These are phyloP conservation scores for Umbelopsis vinacea DNA, from an alignment of 192 early-diverging fungal genomes.

Conservation along the genomic window DNA sequence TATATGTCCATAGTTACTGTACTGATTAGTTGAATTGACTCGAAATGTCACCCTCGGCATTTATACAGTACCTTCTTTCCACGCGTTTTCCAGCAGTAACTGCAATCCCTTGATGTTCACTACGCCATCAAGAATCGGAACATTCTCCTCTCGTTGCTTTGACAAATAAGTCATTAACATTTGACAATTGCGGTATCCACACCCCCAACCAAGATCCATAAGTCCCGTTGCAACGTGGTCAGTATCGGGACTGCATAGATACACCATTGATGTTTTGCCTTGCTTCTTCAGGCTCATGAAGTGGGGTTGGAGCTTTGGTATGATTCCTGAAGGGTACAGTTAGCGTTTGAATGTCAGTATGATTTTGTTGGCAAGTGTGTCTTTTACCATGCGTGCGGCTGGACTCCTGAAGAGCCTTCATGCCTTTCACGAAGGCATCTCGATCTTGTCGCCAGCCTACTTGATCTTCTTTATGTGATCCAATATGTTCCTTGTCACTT, in stretches of 20 bases:
- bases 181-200: slow-evolving; percentile 74
- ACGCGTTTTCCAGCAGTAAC: slow-evolving; percentile 56
- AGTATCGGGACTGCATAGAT: slow-evolving; percentile 32
- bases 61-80: slow-evolving; percentile 49
- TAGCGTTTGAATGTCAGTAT: neutral
- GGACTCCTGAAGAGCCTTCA: slow-evolving; percentile 8
- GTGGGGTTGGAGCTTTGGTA: slow-evolving; percentile 26
- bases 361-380: neutral
- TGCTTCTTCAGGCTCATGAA: slow-evolving; percentile 27
- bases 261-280: slow-evolving; percentile 19
- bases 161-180: slow-evolving; percentile 63
- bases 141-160: slow-evolving; percentile 23
- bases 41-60: neutral
- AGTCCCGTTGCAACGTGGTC: slow-evolving; percentile 36
- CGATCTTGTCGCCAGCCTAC: neutral
- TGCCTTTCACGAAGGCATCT: neutral
- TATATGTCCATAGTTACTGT: slow-evolving; percentile 2
- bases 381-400: slow-evolving; percentile 8
- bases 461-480: too few species aligned
- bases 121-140: slow-evolving; percentile 21
- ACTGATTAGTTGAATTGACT: neutral
- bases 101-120: slow-evolving; percentile 53
- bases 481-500: too few species aligned
- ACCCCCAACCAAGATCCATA: slow-evolving; percentile 67
- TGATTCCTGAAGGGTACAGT: slow-evolving; percentile 17